Percentiles rank a stretch among this genome's conserved stretches.
Conservation (phyloP, 2,329 filamentous ascomycete genomes). For the Purpureocillium takamizusanense region DNA sequence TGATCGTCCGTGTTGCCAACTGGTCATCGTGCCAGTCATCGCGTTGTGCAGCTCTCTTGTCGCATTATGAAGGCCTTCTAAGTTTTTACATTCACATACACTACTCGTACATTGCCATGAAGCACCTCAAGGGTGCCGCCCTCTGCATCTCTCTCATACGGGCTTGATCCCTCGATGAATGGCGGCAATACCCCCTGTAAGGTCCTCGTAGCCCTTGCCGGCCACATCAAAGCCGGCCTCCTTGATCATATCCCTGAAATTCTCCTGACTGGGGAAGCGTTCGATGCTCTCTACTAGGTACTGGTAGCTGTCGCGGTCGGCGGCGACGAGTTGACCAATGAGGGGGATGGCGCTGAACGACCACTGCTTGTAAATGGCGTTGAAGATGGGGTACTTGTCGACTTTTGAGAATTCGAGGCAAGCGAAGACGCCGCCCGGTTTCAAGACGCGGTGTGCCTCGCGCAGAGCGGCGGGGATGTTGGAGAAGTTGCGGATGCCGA, state of each 20-base stretch:
- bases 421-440: constrained; percentile 91
- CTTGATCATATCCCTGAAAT: constrained; percentile 76
- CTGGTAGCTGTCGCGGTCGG: constrained; percentile 92
- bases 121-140: background rate
- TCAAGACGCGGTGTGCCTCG: constrained; percentile 81
- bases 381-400: constrained; percentile 67
- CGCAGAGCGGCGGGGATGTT: constrained; percentile 75
- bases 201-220: constrained; percentile 75
- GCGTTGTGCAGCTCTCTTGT: no score
- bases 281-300: constrained; percentile 98
- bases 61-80: no score
- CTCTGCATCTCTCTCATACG: constrained; percentile 15
- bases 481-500: constrained; percentile 95
- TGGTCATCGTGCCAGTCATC: background rate
- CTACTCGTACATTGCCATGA: constrained; percentile 8
- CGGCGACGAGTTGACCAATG: constrained; percentile 90
- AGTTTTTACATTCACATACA: background rate
- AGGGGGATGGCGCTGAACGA: constrained; percentile 90
- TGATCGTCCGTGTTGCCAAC: background rate
- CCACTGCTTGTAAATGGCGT: constrained; percentile 89
- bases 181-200: constrained; percentile 87
- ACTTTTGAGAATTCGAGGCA: constrained; percentile 90
- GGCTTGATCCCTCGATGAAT: constrained; percentile 97
- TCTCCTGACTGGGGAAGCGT: constrained; percentile 75
- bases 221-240: constrained; percentile 80